Percentiles rank a stretch among this genome's conserved stretches.
phyloP scores from a whole-genome alignment of 2,329 filamentous ascomycete species.

The Aspergillus awamori region DNA sequence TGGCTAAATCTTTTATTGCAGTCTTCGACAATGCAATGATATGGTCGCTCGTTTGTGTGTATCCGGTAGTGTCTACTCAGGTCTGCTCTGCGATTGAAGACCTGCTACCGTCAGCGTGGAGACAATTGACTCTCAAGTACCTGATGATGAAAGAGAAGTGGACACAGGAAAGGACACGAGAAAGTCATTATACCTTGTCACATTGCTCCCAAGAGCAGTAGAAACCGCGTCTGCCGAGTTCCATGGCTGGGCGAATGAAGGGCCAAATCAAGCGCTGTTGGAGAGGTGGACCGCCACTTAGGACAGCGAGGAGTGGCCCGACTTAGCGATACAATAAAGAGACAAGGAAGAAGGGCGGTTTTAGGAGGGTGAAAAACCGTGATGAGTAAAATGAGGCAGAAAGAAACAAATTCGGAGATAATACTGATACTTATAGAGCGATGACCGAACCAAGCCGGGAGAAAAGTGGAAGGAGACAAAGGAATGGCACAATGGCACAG shows the following conservation, averaged over 20 bases:
- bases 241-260: slow-evolving; percentile 33
- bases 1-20: slow-evolving; percentile 54
- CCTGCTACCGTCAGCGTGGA: slow-evolving; percentile 30
- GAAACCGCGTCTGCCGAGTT: slow-evolving; percentile 46
- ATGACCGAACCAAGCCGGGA: no score
- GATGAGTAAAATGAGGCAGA: no score
- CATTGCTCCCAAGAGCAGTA: slow-evolving; percentile 48
- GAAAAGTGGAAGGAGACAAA: no score
- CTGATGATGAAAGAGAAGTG: not conserved
- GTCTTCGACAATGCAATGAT: slow-evolving; percentile 47
- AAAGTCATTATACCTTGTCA: slow-evolving; percentile 47
- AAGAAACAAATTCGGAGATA: no score
- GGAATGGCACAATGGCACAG: no score
- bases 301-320: no score
- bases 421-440: no score
- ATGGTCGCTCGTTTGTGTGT: slow-evolving; percentile 53
- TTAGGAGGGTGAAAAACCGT: no score
- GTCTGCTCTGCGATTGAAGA: slow-evolving; percentile 54
- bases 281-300: no score
- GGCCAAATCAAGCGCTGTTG: not conserved
- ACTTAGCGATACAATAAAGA: no score
- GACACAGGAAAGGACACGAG: not conserved
- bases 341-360: no score
- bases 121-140: not conserved
- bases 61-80: slow-evolving; percentile 51